These are phyloP conservation scores for Trichoderma erinaceum DNA, from an alignment of 495 filamentous ascomycete species.

Conservation along the genomic window DNA sequence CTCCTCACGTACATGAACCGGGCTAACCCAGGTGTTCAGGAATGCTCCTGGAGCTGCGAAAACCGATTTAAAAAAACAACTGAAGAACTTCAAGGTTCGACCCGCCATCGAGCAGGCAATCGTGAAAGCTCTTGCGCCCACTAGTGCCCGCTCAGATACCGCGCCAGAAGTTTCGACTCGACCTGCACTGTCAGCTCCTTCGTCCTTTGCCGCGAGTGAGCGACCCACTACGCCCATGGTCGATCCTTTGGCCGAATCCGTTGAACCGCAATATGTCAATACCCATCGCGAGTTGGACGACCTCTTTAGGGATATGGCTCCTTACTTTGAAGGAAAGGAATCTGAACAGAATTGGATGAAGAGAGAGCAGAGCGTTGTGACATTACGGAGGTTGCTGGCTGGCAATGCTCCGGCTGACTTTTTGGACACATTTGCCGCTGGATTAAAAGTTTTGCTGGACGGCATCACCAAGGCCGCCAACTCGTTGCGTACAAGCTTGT, in stretches of 20 bases:
- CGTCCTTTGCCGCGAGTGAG: conserved; percentile 41
- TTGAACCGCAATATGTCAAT: conserved; percentile 76
- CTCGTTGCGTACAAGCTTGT: conserved; percentile 84
- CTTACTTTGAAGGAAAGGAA: conserved; percentile 81
- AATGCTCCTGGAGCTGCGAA: conserved; percentile 78
- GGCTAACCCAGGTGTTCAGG: conserved; percentile 34
- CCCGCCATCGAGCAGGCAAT: conserved; percentile 78
- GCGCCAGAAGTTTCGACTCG: conserved; percentile 37
- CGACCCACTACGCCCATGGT: conserved; percentile 46
- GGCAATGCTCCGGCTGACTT: conserved; percentile 83
- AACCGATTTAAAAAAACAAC: conserved; percentile 75
- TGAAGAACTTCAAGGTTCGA: conserved; percentile 71
- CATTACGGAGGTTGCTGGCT: conserved; percentile 67
- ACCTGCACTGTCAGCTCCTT: conserved; percentile 40
- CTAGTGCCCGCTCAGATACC: conserved; percentile 39
- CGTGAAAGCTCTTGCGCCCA: conserved; percentile 60
- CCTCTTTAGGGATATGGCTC: conserved; percentile 69
- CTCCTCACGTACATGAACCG: neutral
- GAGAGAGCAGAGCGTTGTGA: conserved; percentile 70
- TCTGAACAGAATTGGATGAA: conserved; percentile 84
- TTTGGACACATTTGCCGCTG: conserved; percentile 56
- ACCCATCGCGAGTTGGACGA: conserved; percentile 81
- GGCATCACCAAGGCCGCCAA: conserved; percentile 83
- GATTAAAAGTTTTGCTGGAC: conserved; percentile 70
- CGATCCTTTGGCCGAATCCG: conserved; percentile 55